A percentile compares a stretch with the other conserved stretches of the same genome.
phyloP scores from a whole-genome alignment of 805 yeast genomes.

The Clavispora phyllophila region DNA sequence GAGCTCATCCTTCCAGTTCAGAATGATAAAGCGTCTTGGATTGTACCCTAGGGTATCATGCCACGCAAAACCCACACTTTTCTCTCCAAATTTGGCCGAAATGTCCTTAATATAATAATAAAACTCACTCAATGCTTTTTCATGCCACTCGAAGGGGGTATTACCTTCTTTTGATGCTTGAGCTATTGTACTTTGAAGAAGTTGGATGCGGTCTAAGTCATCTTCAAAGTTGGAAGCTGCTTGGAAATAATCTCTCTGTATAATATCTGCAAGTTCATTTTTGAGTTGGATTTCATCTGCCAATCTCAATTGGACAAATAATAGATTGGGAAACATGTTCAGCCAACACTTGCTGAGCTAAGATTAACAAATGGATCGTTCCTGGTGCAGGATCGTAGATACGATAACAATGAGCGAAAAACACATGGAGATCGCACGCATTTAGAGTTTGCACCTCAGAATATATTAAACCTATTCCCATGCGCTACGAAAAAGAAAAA shows the following conservation, averaged over 20 bases:
- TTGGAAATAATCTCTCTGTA: constrained; percentile 43
- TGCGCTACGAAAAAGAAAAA: too few relatives aligned
- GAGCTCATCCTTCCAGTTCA: constrained; percentile 38
- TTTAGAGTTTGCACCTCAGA: too few relatives aligned
- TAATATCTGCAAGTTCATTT: constrained; percentile 35
- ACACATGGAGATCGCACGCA: too few relatives aligned
- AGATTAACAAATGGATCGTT: constrained; percentile 2
- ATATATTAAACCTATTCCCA: not conserved
- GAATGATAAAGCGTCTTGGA: constrained; percentile 28
- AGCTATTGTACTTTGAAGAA: constrained; percentile 39
- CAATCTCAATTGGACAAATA: constrained; percentile 48
- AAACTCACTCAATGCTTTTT: constrained; percentile 41
- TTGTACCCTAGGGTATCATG: constrained; percentile 59
- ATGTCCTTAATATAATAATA: constrained; percentile 41
- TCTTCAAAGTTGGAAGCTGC: constrained; percentile 27
- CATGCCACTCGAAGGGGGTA: constrained; percentile 4
- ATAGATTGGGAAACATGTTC: constrained; percentile 28
- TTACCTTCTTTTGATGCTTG: constrained; percentile 26
- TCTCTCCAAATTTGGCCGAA: constrained; percentile 57
- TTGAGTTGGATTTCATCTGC: constrained; percentile 41
- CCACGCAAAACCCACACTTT: constrained; percentile 66
- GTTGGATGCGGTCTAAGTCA: constrained; percentile 38
- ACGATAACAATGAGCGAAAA: not conserved
- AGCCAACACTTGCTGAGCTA: not conserved
- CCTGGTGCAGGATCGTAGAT: not conserved